phyloP scores from a whole-genome alignment of 2,329 filamentous ascomycete genomes.

The Karstenula rhodostoma region DNA sequence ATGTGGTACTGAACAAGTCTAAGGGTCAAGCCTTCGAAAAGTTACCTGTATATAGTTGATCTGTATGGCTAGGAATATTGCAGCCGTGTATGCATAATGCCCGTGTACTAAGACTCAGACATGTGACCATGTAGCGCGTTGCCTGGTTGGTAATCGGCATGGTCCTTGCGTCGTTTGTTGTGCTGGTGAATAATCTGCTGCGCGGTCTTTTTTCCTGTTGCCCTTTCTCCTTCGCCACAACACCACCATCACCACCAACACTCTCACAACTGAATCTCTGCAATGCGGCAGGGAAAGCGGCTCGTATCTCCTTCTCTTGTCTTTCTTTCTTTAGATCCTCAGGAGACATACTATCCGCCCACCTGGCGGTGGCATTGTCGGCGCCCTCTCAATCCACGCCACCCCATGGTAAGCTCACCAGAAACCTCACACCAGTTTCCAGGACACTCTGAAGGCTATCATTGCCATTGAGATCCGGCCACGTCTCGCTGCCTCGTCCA shows the following conservation, averaged over 20 bases:
- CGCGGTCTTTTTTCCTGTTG: background rate
- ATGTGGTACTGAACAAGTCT: background rate
- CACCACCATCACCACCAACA: constrained; percentile 2
- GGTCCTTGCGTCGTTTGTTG: background rate
- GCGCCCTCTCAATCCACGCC: background rate
- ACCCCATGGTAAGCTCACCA: background rate
- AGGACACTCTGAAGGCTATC: background rate
- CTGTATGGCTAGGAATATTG: background rate
- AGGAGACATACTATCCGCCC: background rate
- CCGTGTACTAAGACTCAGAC: background rate
- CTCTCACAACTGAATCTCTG: background rate
- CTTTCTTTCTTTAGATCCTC: background rate
- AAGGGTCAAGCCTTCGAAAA: background rate
- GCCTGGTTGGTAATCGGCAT: background rate
- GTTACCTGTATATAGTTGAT: background rate
- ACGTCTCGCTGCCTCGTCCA: background rate
- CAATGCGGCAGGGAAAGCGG: background rate
- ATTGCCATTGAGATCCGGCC: background rate
- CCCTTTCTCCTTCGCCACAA: constrained; percentile 1
- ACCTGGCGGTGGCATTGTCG: background rate
- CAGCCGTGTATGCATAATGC: background rate
- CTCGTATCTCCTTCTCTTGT: background rate
- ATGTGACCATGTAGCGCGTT: background rate
- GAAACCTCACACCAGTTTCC: background rate
- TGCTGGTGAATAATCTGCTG: constrained; percentile 2